Percentiles rank a stretch among this genome's conserved stretches.
phyloP scores from a whole-genome alignment of 192 early-diverging fungal genomes.

The Coemansia sp. region DNA sequence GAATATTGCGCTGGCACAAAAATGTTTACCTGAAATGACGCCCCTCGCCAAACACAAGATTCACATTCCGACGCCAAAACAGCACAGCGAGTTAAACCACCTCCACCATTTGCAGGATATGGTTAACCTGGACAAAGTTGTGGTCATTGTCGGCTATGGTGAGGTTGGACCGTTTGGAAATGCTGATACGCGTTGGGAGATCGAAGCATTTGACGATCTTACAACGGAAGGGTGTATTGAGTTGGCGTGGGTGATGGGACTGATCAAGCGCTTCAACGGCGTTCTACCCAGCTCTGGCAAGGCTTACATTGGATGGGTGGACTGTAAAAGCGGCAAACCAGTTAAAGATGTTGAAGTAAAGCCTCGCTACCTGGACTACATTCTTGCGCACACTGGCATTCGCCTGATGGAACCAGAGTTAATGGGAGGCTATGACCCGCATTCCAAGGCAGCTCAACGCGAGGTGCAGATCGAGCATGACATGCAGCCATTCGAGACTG shows the following conservation, averaged over 20 bases:
- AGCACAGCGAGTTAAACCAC: conserved; percentile 66
- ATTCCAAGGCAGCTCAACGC: conserved; percentile 78
- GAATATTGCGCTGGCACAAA: not conserved
- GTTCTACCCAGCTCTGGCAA: conserved; percentile 5
- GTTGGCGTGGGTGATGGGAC: conserved; percentile 96
- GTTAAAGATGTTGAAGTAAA: conserved; percentile 85
- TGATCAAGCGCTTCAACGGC: conserved; percentile 80
- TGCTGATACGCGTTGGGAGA: conserved; percentile 91
- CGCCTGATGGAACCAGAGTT: conserved; percentile 76
- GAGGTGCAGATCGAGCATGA: conserved; percentile 86
- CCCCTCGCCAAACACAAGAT: conserved; percentile 89
- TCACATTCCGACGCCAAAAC: conserved; percentile 73
- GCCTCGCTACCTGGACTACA: conserved; percentile 84
- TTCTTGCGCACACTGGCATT: conserved; percentile 67
- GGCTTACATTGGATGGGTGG: conserved; percentile 75
- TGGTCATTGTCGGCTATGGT: conserved; percentile 88
- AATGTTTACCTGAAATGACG: conserved; percentile 13
- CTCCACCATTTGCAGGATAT: conserved; percentile 67
- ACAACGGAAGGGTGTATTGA: conserved; percentile 75
- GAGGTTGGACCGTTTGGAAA: conserved; percentile 91
- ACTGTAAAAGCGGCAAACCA: conserved; percentile 76
- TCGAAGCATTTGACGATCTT: conserved; percentile 76
- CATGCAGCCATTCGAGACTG: conserved; percentile 81
- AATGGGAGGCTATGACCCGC: conserved; percentile 81
- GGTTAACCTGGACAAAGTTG: conserved; percentile 86